Base-by-base conservation (phyloP, 768 basidiomycete genomes). In the Hypholoma fasciculare region DNA sequence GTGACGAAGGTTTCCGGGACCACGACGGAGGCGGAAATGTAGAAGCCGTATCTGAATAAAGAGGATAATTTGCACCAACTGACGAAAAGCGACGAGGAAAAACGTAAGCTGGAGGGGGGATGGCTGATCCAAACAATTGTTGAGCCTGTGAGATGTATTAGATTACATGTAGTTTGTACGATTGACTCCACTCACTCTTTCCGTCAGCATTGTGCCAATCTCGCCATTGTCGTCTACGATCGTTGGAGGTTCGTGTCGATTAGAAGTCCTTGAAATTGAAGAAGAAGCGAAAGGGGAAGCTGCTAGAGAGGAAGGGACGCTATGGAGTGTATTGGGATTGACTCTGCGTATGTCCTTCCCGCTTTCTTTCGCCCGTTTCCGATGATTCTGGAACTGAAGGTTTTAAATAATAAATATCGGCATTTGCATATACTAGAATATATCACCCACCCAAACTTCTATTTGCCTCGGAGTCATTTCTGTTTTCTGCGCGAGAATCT, bases 361-460 rank as follows among this genome's bases (percentile, higher is more conserved):
- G 16, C 72, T 76, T 46, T 64, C 69, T 44, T 66, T 76, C 0
- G 73, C 71, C 8, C 78, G 75, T 50, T 71, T 72, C 3, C 84
- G 77, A 39, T 78, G 79, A 37, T 85, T 85, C 68, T 85, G 83
- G 52, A 85, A 85, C 83, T 85, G 49, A 13, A 51, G 13, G 37
- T 43, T 17, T 17, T n/a, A n/a, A n/a, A n/a, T n/a, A n/a, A n/a
- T n/a, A n/a, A n/a, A n/a, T n/a, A n/a, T n/a, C n/a, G n/a, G n/a
- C n/a, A n/a, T n/a, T n/a, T n/a, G n/a, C n/a, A n/a, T n/a, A n/a
- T n/a, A n/a, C n/a, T n/a, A n/a, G n/a, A n/a, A n/a, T n/a, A n/a
- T n/a, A n/a, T n/a, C 13, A 55, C 74, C 1, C 59, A 83, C 82
- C 84, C 84, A 85, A 51, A 83, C 79, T 63, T 82, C 79, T 5